Evolutionary conservation across 2,329 filamentous ascomycete species (phyloP).

Genomic region (Scortechinia acanthostroma): DNA sequence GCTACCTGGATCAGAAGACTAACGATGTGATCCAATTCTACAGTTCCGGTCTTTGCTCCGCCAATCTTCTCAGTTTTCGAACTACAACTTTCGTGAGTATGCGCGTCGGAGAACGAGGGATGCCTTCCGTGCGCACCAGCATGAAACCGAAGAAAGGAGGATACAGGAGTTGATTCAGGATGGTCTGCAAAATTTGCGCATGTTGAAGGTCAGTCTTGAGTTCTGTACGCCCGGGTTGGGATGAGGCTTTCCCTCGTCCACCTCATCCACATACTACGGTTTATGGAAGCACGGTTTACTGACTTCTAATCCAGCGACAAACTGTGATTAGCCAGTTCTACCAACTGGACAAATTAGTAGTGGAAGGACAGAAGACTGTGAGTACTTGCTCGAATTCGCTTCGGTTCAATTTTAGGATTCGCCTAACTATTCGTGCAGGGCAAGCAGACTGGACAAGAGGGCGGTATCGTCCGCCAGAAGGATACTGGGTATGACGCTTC

Average conservation of each 20-base stretch:
- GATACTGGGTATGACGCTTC: conserved; percentile 60
- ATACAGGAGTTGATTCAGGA: conserved; percentile 86
- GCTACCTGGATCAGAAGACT: no score
- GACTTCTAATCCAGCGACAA: conserved; percentile 67
- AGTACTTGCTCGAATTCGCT: no score
- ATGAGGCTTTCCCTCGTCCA: conserved; percentile 8
- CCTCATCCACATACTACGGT: background rate
- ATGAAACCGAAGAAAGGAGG: conserved; percentile 65
- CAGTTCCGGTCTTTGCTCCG: conserved; percentile 93
- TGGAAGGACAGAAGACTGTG: conserved; percentile 79
- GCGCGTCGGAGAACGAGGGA: conserved; percentile 84
- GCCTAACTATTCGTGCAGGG: conserved; percentile 40
- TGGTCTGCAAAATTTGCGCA: conserved; percentile 77
- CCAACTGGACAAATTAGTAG: conserved; percentile 82
- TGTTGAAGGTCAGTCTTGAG: conserved; percentile 69
- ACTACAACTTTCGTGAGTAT: conserved; percentile 98
- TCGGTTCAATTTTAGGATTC: conserved; percentile 2
- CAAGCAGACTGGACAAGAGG: conserved; percentile 62
- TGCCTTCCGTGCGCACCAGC: conserved; percentile 76
- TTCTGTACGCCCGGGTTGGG: background rate
- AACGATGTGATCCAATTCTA: conserved; percentile 1
- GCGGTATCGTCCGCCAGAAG: conserved; percentile 68
- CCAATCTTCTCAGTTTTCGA: conserved; percentile 77
- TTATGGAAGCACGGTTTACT: background rate
- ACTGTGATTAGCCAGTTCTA: conserved; percentile 92